Evolutionary conservation across 306 rosid species (phyloP).

Genomic region (Benincasa hispida): DNA sequence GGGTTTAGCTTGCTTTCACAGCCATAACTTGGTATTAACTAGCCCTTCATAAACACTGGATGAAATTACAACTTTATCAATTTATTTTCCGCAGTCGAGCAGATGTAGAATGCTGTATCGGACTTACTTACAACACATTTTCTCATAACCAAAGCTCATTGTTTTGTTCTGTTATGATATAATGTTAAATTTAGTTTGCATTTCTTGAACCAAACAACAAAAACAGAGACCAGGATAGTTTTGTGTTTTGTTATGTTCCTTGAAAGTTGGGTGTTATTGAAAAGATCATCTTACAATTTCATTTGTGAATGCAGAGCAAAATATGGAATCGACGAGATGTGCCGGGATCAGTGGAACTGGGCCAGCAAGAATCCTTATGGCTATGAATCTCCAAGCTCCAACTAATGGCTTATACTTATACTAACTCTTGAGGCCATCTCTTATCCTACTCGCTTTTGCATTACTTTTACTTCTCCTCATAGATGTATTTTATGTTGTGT

Average conservation of each 20-base stretch:
- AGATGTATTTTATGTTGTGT: not conserved
- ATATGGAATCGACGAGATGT: conserved; percentile 83
- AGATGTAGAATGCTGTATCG: not conserved
- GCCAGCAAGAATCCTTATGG: conserved; percentile 95
- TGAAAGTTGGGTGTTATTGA: too few relatives aligned
- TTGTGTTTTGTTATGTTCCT: not conserved
- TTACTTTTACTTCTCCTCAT: not conserved
- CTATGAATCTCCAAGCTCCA: conserved; percentile 40
- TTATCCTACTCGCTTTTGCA: not conserved
- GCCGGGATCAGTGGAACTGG: conserved; percentile 99
- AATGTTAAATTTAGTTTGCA: not conserved
- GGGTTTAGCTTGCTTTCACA: not conserved
- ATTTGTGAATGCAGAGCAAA: conserved; percentile 49
- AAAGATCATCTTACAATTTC: conserved; percentile 4
- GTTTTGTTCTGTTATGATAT: not conserved
- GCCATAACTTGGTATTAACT: not conserved
- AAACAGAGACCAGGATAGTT: not conserved
- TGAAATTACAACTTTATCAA: not conserved
- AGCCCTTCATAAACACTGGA: not conserved
- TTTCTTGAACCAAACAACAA: not conserved
- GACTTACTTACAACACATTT: not conserved
- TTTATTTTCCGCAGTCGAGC: not conserved
- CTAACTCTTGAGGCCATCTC: conserved; percentile 5
- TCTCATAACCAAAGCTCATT: not conserved
- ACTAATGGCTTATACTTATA: not conserved